These are phyloP conservation scores for Spergularia marina DNA, from an alignment of 148 eudicot species.

Conservation along the genomic window DNA sequence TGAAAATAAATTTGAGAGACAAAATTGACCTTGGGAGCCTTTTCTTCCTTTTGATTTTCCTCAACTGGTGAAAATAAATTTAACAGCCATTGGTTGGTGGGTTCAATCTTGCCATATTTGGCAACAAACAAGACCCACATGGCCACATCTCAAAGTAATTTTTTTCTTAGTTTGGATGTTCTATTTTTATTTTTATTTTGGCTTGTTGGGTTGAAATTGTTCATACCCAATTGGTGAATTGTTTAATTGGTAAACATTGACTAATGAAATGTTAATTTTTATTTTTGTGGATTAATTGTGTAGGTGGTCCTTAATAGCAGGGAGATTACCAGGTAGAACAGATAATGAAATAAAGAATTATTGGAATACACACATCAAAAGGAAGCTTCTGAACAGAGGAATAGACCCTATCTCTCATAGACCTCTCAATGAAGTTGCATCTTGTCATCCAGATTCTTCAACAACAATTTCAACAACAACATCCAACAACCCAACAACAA, in stretches of 20 bases:
- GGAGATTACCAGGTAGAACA: constrained; percentile 86
- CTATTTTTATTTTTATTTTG: background rate
- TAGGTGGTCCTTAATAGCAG: constrained; percentile 97
- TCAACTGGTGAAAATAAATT: no score
- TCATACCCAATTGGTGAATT: constrained; percentile 2
- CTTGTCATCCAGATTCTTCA: constrained; percentile 23
- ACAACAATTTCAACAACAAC: constrained; percentile 15
- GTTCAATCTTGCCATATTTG: background rate
- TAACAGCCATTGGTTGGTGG: background rate
- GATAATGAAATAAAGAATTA: constrained; percentile 92
- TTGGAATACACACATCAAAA: constrained; percentile 89
- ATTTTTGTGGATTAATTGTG: background rate
- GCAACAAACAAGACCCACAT: constrained; percentile 10
- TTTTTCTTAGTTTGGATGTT: background rate
- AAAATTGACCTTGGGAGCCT: background rate
- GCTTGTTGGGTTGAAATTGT: background rate
- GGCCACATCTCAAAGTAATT: constrained; percentile 11
- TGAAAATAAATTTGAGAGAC: background rate
- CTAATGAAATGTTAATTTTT: background rate
- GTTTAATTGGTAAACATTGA: background rate
- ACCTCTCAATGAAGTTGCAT: constrained; percentile 39
- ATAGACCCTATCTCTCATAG: constrained; percentile 85
- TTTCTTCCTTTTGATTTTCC: background rate
- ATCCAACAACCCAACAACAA: background rate
- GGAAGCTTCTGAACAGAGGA: constrained; percentile 80